A percentile compares a stretch with the other conserved stretches of the same genome.
Conservation (phyloP, 2,329 filamentous ascomycete genomes). For the Ophiostoma perfectum region DNA sequence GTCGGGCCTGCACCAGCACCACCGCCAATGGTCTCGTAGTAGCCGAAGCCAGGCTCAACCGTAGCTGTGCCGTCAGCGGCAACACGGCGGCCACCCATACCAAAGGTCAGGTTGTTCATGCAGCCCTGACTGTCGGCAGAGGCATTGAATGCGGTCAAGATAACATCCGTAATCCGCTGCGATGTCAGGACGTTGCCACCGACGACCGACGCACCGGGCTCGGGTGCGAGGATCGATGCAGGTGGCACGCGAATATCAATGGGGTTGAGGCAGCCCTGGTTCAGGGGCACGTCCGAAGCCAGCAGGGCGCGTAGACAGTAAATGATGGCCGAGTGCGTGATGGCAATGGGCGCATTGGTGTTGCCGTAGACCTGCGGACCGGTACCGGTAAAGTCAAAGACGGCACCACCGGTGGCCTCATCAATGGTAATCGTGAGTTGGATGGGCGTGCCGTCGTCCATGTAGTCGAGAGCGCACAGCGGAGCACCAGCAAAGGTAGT, state of each 20-base stretch:
- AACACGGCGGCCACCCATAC: constrained; percentile 23
- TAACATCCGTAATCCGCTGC: constrained; percentile 34
- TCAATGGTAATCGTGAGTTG: constrained; percentile 33
- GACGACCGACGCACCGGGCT: constrained; percentile 28
- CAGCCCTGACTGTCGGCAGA: constrained; percentile 33
- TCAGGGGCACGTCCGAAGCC: constrained; percentile 36
- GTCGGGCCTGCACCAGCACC: constrained; percentile 33
- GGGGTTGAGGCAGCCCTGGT: constrained; percentile 37
- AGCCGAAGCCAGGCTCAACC: constrained; percentile 31
- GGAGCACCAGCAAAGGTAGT: constrained; percentile 42
- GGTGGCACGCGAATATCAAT: constrained; percentile 34
- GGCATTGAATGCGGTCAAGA: constrained; percentile 33
- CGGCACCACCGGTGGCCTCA: constrained; percentile 31
- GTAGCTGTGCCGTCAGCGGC: constrained; percentile 23
- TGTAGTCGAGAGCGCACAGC: constrained; percentile 35
- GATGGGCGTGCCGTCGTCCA: constrained; percentile 39
- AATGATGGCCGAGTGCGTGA: constrained; percentile 34
- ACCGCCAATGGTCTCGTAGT: constrained; percentile 35
- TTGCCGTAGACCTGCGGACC: constrained; percentile 27
- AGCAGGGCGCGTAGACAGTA: constrained; percentile 37
- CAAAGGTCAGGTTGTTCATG: constrained; percentile 35
- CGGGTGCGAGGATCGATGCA: constrained; percentile 35
- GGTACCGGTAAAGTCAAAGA: constrained; percentile 37
- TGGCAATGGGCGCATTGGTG: constrained; percentile 25
- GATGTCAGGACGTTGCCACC: constrained; percentile 40